Conservation (phyloP, 1,284 basidiomycete species). For the Leucoagaricus sp. region DNA sequence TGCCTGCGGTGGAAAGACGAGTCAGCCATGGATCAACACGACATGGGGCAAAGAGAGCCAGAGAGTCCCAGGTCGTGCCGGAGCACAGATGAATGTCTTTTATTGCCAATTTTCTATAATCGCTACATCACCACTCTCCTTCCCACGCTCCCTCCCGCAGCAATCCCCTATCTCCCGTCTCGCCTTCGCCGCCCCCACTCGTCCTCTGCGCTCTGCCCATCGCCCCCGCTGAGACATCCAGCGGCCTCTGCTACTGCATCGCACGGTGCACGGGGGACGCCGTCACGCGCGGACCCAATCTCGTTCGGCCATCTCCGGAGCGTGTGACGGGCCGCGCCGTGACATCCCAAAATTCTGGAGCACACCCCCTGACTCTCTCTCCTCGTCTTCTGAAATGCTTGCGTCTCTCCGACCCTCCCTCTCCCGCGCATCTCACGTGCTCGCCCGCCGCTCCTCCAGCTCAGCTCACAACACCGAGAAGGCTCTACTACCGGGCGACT, state of each 20-base stretch:
- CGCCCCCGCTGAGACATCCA: conserved; percentile 1
- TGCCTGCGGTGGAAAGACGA: conserved; percentile 60
- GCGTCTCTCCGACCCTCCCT: conserved; percentile 17
- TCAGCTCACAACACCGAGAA: neutral
- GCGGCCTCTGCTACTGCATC: conserved; percentile 16
- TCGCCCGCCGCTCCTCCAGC: conserved; percentile 7
- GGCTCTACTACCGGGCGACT: neutral
- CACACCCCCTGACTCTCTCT: neutral
- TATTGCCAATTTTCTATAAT: neutral
- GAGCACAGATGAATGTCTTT: neutral
- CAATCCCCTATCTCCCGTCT: neutral
- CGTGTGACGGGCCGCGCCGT: conserved; percentile 8
- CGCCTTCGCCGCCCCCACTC: neutral
- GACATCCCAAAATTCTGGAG: conserved; percentile 10
- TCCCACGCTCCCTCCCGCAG: neutral
- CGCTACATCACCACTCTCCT: neutral
- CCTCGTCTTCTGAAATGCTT: conserved; percentile 10
- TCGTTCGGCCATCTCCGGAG: conserved; percentile 26
- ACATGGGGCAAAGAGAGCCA: neutral
- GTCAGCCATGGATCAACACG: conserved; percentile 56
- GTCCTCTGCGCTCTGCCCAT: neutral
- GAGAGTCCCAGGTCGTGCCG: too few relatives aligned
- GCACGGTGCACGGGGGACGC: conserved; percentile 29
- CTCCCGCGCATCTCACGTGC: conserved; percentile 9
- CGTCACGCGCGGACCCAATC: conserved; percentile 21